These are phyloP conservation scores for Rhizopus delemar DNA, from an alignment of 371 early-diverging fungal genomes.

Conservation along the genomic window DNA sequence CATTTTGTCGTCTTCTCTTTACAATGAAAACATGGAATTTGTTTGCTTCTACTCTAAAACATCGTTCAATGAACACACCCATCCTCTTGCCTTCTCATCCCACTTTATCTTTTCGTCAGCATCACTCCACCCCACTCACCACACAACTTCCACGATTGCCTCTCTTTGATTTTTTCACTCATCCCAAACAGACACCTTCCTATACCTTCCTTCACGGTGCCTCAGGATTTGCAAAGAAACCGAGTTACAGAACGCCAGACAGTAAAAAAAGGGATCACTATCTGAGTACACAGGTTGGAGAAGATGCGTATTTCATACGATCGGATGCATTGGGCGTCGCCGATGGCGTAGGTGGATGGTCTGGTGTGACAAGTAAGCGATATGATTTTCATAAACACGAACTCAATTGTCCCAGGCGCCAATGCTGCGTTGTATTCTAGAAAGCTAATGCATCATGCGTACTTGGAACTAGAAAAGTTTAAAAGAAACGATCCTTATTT, in stretches of 20 bases:
- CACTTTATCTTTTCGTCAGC: not conserved
- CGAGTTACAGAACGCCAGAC: slow-evolving; percentile 30
- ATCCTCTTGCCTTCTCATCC: not conserved
- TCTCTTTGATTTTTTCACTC: slow-evolving; percentile 27
- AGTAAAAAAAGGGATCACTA: slow-evolving; percentile 12
- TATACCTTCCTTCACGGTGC: slow-evolving; percentile 73
- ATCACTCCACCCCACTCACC: not conserved
- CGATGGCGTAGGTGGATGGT: slow-evolving; percentile 83
- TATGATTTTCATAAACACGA: not conserved
- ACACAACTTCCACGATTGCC: not conserved
- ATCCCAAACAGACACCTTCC: slow-evolving; percentile 41
- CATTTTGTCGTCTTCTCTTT: too few species aligned
- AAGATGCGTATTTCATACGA: slow-evolving; percentile 75
- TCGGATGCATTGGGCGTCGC: slow-evolving; percentile 76
- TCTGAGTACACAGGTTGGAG: slow-evolving; percentile 67
- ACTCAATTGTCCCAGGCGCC: slow-evolving; percentile 46
- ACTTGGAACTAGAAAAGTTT: slow-evolving; percentile 71
- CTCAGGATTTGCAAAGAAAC: slow-evolving; percentile 73
- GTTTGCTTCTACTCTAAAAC: not conserved
- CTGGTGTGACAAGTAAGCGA: slow-evolving; percentile 38
- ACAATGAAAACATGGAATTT: not conserved
- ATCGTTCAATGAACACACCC: not conserved
- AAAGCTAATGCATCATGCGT: slow-evolving; percentile 85
- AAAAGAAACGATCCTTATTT: slow-evolving; percentile 30
- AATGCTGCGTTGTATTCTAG: slow-evolving; percentile 82